phyloP scores from a whole-genome alignment of 2,329 filamentous ascomycete species.

The Diaporthe vexans region DNA sequence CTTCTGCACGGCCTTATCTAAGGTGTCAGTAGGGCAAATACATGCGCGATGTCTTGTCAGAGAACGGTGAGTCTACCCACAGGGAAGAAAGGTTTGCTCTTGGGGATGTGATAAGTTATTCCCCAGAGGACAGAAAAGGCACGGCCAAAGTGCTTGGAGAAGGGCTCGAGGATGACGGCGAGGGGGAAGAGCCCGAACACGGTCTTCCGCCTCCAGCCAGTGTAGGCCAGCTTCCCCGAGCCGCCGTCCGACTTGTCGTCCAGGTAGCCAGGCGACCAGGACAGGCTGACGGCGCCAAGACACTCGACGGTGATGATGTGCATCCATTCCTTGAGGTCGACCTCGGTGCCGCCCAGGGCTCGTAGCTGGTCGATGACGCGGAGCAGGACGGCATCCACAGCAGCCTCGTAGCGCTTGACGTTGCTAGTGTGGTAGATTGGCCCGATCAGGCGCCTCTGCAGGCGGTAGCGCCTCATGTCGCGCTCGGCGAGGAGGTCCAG shows the following conservation, averaged over 20 bases:
- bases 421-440: conserved; percentile 61
- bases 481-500: conserved; percentile 66
- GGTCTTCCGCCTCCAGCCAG: conserved; percentile 66
- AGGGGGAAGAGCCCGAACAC: conserved; percentile 65
- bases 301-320: conserved; percentile 68
- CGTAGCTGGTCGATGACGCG: conserved; percentile 54
- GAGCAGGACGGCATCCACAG: conserved; percentile 57
- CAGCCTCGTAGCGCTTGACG: conserved; percentile 57
- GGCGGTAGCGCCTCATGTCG: conserved; percentile 60
- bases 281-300: conserved; percentile 63
- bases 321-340: conserved; percentile 69
- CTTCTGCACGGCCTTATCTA: conserved; percentile 47
- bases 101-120: conserved; percentile 59
- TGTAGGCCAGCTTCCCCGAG: conserved; percentile 63
- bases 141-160: conserved; percentile 54
- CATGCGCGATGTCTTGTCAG: not conserved
- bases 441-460: conserved; percentile 64
- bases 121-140: conserved; percentile 60
- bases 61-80: conserved; percentile 49
- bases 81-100: conserved; percentile 62
- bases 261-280: conserved; percentile 66
- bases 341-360: conserved; percentile 53
- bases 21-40: not conserved
- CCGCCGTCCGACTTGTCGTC: conserved; percentile 59
- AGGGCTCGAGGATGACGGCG: conserved; percentile 55